Percentiles rank a stretch among this genome's conserved stretches.
These are phyloP conservation scores for Pichia exigua DNA, from an alignment of 805 yeast genomes.

Conservation along the genomic window DNA sequence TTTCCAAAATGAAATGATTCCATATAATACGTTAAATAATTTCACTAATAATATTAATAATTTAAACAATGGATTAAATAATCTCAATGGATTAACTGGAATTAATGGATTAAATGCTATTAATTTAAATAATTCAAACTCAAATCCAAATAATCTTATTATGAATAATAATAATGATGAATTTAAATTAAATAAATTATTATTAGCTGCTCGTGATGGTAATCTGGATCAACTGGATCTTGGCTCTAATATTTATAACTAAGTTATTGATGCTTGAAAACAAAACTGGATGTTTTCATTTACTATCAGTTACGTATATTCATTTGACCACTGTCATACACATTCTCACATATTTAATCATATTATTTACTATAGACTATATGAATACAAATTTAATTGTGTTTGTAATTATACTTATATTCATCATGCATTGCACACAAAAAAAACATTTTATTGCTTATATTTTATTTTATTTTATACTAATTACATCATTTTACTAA, in stretches of 20 bases:
- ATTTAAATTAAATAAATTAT: constrained; percentile 41
- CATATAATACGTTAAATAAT: constrained; percentile 18
- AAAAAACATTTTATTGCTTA: neutral
- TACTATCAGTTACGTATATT: neutral
- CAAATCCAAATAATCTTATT: neutral
- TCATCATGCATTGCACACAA: neutral
- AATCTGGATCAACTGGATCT: constrained; percentile 44
- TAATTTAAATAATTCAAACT: neutral
- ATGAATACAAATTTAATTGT: neutral
- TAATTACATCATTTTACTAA: too few relatives aligned
- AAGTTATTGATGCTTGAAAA: neutral
- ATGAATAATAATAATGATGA: constrained; percentile 19
- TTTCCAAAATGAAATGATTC: constrained; percentile 22
- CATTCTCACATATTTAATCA: neutral
- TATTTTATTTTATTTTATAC: neutral
- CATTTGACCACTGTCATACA: neutral
- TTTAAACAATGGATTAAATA: constrained; percentile 8
- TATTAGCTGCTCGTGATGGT: constrained; percentile 49
- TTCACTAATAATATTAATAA: neutral
- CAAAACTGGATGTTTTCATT: too few relatives aligned
- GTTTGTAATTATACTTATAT: neutral
- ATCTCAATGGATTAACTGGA: neutral
- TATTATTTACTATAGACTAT: neutral
- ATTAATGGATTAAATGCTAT: neutral
- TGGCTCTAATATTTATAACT: constrained; percentile 31